These are phyloP conservation scores for Trichoderma aggressivum DNA, from an alignment of 2,329 filamentous ascomycete species.

Conservation along the genomic window DNA sequence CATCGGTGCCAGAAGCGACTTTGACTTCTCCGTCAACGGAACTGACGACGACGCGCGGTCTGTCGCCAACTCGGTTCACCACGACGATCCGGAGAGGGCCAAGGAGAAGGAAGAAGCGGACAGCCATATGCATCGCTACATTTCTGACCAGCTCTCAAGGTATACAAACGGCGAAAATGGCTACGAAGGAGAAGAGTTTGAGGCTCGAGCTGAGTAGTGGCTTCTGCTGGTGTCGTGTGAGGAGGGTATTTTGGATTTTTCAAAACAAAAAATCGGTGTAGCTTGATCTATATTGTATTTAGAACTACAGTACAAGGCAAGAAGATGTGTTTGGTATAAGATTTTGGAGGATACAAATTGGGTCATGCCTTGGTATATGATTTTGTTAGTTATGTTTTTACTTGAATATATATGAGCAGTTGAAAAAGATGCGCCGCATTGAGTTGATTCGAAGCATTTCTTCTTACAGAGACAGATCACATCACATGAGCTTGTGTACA, in stretches of 20 bases:
- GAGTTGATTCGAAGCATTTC: background rate
- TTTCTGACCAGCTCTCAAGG: slow-evolving; percentile 73
- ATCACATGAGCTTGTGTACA: background rate
- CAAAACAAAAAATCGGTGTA: background rate
- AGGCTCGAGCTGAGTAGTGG: slow-evolving; percentile 35
- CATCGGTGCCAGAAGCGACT: slow-evolving; percentile 81
- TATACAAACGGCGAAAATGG: slow-evolving; percentile 45
- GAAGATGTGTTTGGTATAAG: background rate
- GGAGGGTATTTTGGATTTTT: background rate
- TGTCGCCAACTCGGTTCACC: slow-evolving; percentile 31
- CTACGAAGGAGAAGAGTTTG: slow-evolving; percentile 44
- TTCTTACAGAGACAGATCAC: background rate
- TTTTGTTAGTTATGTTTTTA: background rate
- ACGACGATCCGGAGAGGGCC: slow-evolving; percentile 42
- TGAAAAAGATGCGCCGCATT: background rate
- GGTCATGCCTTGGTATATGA: background rate
- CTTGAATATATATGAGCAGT: background rate
- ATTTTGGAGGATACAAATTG: background rate
- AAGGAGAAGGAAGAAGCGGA: slow-evolving; percentile 55
- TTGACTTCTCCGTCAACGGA: slow-evolving; percentile 50
- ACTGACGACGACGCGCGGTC: slow-evolving; percentile 40
- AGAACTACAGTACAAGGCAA: background rate
- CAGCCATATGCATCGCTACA: slow-evolving; percentile 74
- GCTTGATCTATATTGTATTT: background rate
- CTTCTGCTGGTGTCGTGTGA: background rate